A percentile compares a stretch with the other conserved stretches of the same genome.
These are phyloP conservation scores for Hortiboletus flavorubellus DNA, from an alignment of 768 basidiomycete genomes.

Conservation along the genomic window DNA sequence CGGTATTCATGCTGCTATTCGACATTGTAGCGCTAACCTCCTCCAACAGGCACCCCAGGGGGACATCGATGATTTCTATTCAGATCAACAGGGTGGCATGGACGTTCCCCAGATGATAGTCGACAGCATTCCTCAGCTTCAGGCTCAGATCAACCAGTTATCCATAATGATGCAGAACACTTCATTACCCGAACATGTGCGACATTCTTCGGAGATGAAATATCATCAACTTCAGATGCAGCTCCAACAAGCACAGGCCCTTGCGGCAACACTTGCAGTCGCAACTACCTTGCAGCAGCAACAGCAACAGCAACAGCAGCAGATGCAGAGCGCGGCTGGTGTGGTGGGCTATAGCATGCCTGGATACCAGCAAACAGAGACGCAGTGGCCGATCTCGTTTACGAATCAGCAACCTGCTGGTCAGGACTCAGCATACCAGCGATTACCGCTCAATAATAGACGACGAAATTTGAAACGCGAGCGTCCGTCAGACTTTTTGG, in stretches of 20 bases:
- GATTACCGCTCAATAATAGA: slow-evolving; percentile 77
- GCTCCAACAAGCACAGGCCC: slow-evolving; percentile 73
- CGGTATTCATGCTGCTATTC: neutral
- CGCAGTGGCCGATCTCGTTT: slow-evolving; percentile 48
- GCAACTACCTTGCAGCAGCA: slow-evolving; percentile 50
- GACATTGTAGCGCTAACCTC: slow-evolving; percentile 1
- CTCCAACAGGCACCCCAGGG: slow-evolving; percentile 21
- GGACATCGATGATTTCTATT: slow-evolving; percentile 64
- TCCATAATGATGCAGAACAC: slow-evolving; percentile 79
- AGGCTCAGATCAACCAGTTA: slow-evolving; percentile 81
- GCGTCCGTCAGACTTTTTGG: slow-evolving; percentile 79
- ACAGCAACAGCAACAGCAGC: slow-evolving; percentile 40
- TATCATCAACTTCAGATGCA: slow-evolving; percentile 78
- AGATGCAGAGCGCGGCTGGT: slow-evolving; percentile 29
- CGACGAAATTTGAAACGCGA: slow-evolving; percentile 77
- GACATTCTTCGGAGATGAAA: slow-evolving; percentile 80
- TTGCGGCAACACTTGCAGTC: slow-evolving; percentile 61
- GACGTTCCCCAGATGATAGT: slow-evolving; percentile 71
- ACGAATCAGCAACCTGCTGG: slow-evolving; percentile 61
- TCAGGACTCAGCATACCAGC: slow-evolving; percentile 85
- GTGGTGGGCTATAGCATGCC: slow-evolving; percentile 42
- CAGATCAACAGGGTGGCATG: slow-evolving; percentile 68
- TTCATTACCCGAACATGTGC: slow-evolving; percentile 64
- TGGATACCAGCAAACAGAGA: slow-evolving; percentile 39
- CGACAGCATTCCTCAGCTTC: slow-evolving; percentile 75